phyloP scores from a whole-genome alignment of 1,284 basidiomycete species.

The Microbotryum violaceum region DNA sequence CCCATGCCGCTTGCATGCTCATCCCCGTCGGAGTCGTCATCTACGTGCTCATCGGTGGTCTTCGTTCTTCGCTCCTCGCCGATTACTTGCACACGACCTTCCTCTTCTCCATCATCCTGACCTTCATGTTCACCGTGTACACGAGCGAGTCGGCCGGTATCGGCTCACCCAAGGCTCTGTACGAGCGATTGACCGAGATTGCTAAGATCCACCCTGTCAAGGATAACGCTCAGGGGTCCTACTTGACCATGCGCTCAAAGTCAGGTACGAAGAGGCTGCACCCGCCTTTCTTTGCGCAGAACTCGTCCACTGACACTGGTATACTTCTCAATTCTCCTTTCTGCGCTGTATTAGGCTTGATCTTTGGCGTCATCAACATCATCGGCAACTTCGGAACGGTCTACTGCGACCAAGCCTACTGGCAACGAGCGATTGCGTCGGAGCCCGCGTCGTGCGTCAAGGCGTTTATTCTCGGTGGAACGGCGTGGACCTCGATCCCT shows the following conservation, averaged over 20 bases:
- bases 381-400: conserved; percentile 70
- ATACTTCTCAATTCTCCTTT: conserved; percentile 42
- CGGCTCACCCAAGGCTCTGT: conserved; percentile 44
- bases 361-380: conserved; percentile 83
- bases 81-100: conserved; percentile 66
- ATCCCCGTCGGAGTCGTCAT: conserved; percentile 54
- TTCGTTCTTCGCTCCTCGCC: conserved; percentile 51
- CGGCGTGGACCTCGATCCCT: conserved; percentile 68
- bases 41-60: conserved; percentile 39
- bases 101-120: conserved; percentile 68
- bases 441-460: conserved; percentile 36
- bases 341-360: conserved; percentile 62
- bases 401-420: conserved; percentile 55
- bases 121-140: conserved; percentile 63
- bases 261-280: too few relatives aligned
- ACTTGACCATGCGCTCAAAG: conserved; percentile 56
- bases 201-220: conserved; percentile 47
- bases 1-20: conserved; percentile 71
- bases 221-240: conserved; percentile 56
- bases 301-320: not conserved
- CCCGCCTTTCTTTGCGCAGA: too few relatives aligned
- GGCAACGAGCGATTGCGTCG: conserved; percentile 39
- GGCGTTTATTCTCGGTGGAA: conserved; percentile 42
- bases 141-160: conserved; percentile 52
- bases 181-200: conserved; percentile 39